Evolutionary conservation across 2,329 filamentous ascomycete species (phyloP), one percentile per base, ranked within the genome.

Genomic region (Stachybotrys echinatus): DNA sequence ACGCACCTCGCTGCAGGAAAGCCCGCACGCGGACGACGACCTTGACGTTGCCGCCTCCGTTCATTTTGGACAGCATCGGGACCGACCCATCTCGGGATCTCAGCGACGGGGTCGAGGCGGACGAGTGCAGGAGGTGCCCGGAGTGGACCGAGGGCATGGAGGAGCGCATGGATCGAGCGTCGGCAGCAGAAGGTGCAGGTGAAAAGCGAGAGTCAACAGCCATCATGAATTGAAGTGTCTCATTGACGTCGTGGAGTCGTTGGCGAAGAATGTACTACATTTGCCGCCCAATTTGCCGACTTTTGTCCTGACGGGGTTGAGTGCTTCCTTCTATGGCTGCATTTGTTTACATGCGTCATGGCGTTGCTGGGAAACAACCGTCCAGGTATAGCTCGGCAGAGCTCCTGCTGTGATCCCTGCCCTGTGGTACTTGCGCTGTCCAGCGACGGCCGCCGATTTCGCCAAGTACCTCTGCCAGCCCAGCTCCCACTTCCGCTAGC

Each of bases 11-110:
- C 45, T 83, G 86, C 52, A 94, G 73, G 72, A 92, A 92, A 1
- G 83, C 88, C 62, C 89, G 77, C 50, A 92, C 88, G 65, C 89
- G 79, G 52, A 94, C 89, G 23, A 92, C 89, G 23, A 94, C 89
- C 59, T 84, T 80, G 52, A 94, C 89, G 68, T 94, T 94, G 50
- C 87, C 88, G 54, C 84, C 87, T 55, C 77, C 65, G 62, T 84
- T 75, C 74, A 79, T 78, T 64, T 73, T 76, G 58, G 74, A 73
- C 59, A 76, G 74, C 52, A 79, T 68, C 22, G 82, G 77, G 38
- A 84, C 68, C n/a, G 79, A 80, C 47, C 81, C 81, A 72, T 89
- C 86, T 64, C 84, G 81, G 38, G 87, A 87, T 53, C 88, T 81
- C 60, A 92, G 72, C 22, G 88, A 91, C 34, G 88, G 88, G 51